A percentile compares a stretch with the other conserved stretches of the same genome.
phyloP scores from a whole-genome alignment of 495 filamentous ascomycete species.

The Wilcoxina mikolae region DNA sequence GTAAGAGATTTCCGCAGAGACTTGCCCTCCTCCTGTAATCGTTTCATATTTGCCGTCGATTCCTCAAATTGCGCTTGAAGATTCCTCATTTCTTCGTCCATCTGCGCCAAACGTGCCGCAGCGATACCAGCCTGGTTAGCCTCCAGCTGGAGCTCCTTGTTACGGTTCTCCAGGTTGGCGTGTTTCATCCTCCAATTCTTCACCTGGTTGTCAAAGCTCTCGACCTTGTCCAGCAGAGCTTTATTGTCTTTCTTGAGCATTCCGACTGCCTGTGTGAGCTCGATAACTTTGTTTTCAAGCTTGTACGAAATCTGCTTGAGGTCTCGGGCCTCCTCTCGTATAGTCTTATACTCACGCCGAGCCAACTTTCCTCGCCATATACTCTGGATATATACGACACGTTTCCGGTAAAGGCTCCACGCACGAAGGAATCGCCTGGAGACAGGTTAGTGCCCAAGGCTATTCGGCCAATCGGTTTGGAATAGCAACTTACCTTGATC shows the following conservation, averaged over 20 bases:
- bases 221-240: conserved; percentile 68
- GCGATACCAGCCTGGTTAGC: conserved; percentile 96
- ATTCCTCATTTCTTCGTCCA: conserved; percentile 89
- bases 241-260: conserved; percentile 89
- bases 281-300: conserved; percentile 97
- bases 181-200: conserved; percentile 87
- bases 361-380: conserved; percentile 81
- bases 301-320: conserved; percentile 98
- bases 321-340: conserved; percentile 91
- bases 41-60: conserved; percentile 69
- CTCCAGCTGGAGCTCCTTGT: conserved; percentile 87
- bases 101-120: conserved; percentile 66
- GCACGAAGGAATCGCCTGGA: conserved; percentile 51
- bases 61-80: conserved; percentile 80
- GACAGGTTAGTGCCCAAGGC: neutral
- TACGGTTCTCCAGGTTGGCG: conserved; percentile 74
- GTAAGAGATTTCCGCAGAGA: conserved; percentile 64
- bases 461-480: neutral
- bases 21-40: conserved; percentile 84
- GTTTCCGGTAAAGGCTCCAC: conserved; percentile 78
- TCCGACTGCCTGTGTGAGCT: conserved; percentile 86
- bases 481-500: conserved; percentile 36
- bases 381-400: conserved; percentile 82
- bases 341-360: conserved; percentile 65
- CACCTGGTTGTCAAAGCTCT: conserved; percentile 91